Conservation (phyloP, 345 rosid species). For the Corchorus capsularis region DNA sequence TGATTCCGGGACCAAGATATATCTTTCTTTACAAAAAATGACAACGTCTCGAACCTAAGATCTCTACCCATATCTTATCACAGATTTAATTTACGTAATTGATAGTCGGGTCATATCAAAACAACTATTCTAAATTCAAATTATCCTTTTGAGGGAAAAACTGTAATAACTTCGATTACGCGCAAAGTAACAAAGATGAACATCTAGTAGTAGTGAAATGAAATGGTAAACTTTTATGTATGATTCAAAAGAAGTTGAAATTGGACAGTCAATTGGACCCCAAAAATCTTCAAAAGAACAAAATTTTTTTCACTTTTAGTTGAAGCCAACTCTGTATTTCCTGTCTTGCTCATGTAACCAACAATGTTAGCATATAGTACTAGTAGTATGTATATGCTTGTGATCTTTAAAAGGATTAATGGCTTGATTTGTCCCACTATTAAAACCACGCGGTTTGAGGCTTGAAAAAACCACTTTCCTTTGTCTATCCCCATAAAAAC, state of each 20-base stretch:
- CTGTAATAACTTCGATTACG: not conserved
- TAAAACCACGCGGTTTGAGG: conserved; percentile 35
- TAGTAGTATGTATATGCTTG: not conserved
- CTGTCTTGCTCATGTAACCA: conserved; percentile 14
- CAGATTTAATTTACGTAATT: too few relatives aligned
- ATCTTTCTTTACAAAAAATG: too few relatives aligned
- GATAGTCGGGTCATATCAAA: too few relatives aligned
- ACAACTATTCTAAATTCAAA: not conserved
- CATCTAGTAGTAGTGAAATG: not conserved
- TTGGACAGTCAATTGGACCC: not conserved
- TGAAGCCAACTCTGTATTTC: not conserved
- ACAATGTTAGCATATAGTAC: not conserved
- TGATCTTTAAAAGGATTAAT: not conserved
- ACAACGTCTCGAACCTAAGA: too few relatives aligned
- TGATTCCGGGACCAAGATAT: not conserved
- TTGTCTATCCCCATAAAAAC: conserved; percentile 13
- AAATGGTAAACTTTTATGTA: not conserved
- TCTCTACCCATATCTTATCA: too few relatives aligned
- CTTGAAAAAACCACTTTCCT: conserved; percentile 19
- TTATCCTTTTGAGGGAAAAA: not conserved
- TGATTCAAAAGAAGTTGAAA: not conserved
- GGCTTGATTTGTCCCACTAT: conserved; percentile 2
- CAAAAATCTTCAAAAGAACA: not conserved
- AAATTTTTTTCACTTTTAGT: not conserved
- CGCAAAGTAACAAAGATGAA: not conserved